These are phyloP conservation scores for Chenopodium berlandieri DNA, from an alignment of 148 eudicot species.

Conservation along the genomic window DNA sequence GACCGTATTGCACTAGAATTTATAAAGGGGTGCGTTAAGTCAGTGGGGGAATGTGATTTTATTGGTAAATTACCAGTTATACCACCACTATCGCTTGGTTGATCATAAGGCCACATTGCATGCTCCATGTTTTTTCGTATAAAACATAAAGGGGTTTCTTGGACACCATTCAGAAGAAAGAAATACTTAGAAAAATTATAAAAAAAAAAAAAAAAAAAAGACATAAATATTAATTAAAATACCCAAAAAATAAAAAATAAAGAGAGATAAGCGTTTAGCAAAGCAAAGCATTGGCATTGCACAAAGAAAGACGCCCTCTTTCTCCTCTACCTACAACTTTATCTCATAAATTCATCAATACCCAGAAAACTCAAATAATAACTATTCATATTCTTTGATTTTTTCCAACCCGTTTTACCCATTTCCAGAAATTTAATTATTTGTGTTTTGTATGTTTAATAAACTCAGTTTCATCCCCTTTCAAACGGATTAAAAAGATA, in stretches of 20 bases:
- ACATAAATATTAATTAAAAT: background rate
- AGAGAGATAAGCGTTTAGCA: conserved; percentile 37
- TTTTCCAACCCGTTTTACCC: background rate
- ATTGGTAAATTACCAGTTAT: background rate
- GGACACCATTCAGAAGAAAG: conserved; percentile 3
- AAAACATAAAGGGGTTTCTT: conserved; percentile 10
- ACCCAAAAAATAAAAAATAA: background rate
- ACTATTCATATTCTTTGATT: conserved; percentile 25
- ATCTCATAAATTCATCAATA: conserved; percentile 16
- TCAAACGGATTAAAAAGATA: background rate
- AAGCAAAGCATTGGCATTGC: conserved; percentile 38
- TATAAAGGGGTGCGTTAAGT: too few species aligned
- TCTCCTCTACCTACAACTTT: conserved; percentile 29
- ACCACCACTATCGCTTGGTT: conserved; percentile 18
- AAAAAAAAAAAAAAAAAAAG: background rate
- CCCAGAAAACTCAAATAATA: background rate
- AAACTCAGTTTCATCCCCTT: background rate
- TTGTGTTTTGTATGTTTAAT: background rate
- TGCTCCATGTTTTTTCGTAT: conserved; percentile 31
- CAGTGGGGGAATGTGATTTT: background rate
- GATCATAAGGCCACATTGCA: conserved; percentile 36
- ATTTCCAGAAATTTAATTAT: background rate
- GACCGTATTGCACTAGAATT: too few species aligned
- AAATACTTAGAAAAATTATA: background rate
- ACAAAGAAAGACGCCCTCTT: conserved; percentile 31